Base-by-base conservation (phyloP, 2,329 filamentous ascomycete species). In the Colletotrichum lindemuthianum region DNA sequence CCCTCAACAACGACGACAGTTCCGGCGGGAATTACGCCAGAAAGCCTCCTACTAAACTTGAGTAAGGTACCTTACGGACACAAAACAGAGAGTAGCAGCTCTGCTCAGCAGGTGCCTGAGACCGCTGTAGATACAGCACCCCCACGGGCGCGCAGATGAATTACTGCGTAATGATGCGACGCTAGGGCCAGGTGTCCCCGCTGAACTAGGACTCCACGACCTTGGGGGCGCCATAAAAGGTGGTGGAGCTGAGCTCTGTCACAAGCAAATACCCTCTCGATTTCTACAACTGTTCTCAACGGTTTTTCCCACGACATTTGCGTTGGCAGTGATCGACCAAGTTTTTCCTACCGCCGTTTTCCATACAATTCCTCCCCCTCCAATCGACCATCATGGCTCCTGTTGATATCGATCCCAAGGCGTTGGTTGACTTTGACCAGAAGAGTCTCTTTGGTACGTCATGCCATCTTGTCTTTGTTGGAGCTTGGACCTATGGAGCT, bases 401-500 rank as follows among this genome's bases (percentile, higher is more conserved):
- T 57, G 65, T 73, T 61, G 69, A 77, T 68, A 72, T 76, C 63
- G 69, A 76, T 40, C 68, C 75, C 51, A 72, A 74, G 66, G 76
- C 83, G 68, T 69, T 88, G 74, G 80, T 92, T 69, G 88, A 93
- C 75, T 82, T 92, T 60, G 81, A 82, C 76, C 88, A 92, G 79
- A 83, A 80, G 76, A 90, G 88, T 77, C 77, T 93, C 61, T 80
- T 86, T 67, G 77, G 91, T 93, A 84, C 66, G 87, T 80, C 59
- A 65, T 59, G 55, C 15, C 47, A 32, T 53, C 55, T 47, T 24
- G 24, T 4, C 24, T 24, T 24, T 52, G 63, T 63, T 50, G 45
- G 48, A 44, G 36, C 65, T 66, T 63, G 63, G 63, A 33, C 63
- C 61, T 40, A 15, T 24, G 33, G 39, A 39, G 47, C 34, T 56